Conservation (phyloP, 768 basidiomycete genomes). For the Russula compacta region DNA sequence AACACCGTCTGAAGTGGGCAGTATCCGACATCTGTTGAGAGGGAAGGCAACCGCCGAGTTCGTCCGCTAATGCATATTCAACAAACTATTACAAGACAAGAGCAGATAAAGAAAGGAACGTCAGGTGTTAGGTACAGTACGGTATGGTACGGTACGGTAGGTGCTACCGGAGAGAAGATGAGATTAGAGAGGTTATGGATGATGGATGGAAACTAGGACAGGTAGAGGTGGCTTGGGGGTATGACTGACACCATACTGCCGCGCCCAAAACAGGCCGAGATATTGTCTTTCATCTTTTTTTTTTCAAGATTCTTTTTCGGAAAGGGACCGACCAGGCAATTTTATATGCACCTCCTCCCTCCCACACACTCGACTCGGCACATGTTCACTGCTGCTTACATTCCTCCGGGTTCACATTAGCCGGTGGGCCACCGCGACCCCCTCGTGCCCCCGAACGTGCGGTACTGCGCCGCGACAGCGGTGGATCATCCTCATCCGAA, state of each 20-base stretch:
- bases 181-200: neutral
- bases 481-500: conserved; percentile 60
- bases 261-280: neutral
- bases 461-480: conserved; percentile 41
- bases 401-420: conserved; percentile 67
- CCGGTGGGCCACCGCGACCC: conserved; percentile 32
- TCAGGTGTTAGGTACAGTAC: too few relatives aligned
- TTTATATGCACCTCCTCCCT: neutral
- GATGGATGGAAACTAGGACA: conserved; percentile 2
- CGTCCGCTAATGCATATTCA: too few relatives aligned
- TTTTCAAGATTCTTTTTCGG: neutral
- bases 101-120: too few relatives aligned
- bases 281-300: neutral
- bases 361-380: neutral
- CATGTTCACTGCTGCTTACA: conserved; percentile 78
- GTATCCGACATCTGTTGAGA: too few relatives aligned
- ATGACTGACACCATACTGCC: conserved; percentile 3
- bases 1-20: too few relatives aligned
- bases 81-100: too few relatives aligned
- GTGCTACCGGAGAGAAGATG: neutral
- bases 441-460: conserved; percentile 35
- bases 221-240: conserved; percentile 3
- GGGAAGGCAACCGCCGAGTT: too few relatives aligned
- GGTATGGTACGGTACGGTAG: neutral
- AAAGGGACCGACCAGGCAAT: neutral